phyloP scores from a whole-genome alignment of 2,329 filamentous ascomycete genomes.

The Pyricularia sp. region DNA sequence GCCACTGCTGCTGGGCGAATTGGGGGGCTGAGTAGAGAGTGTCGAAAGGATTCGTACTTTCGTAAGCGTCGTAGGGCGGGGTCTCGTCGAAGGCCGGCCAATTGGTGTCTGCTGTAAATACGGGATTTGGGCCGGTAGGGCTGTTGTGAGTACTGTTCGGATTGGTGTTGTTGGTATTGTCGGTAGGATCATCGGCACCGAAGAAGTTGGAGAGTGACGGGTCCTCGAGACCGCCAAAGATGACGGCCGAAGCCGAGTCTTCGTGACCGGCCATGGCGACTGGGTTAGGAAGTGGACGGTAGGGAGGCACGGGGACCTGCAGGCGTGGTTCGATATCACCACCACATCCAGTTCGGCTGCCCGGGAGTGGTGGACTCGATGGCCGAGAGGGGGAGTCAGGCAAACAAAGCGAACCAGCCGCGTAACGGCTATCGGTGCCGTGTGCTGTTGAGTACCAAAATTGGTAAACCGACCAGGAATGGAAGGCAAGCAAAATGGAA shows the following conservation, averaged over 20 bases:
- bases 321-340: constrained; percentile 8
- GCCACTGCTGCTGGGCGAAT: constrained; percentile 22
- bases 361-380: constrained; percentile 1
- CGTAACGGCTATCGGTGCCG: constrained; percentile 1
- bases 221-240: constrained; percentile 33
- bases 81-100: constrained; percentile 41
- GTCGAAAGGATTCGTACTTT: constrained; percentile 24
- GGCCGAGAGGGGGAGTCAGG: not conserved
- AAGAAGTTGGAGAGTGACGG: constrained; percentile 5
- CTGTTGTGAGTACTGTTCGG: constrained; percentile 2
- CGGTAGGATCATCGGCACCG: not conserved
- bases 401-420: not conserved
- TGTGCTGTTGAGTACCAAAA: not conserved
- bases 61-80: constrained; percentile 35
- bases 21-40: constrained; percentile 17
- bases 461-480: not conserved
- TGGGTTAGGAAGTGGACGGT: not conserved
- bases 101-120: constrained; percentile 22
- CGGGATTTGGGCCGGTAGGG: not conserved
- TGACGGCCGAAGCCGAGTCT: constrained; percentile 16
- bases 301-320: constrained; percentile 2
- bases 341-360: not conserved
- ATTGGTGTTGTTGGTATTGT: not conserved
- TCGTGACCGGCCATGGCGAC: constrained; percentile 5
- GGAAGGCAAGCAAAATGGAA: not conserved